phyloP scores from a whole-genome alignment of 306 rosid genomes.

The Cucurbita ficifolia region DNA sequence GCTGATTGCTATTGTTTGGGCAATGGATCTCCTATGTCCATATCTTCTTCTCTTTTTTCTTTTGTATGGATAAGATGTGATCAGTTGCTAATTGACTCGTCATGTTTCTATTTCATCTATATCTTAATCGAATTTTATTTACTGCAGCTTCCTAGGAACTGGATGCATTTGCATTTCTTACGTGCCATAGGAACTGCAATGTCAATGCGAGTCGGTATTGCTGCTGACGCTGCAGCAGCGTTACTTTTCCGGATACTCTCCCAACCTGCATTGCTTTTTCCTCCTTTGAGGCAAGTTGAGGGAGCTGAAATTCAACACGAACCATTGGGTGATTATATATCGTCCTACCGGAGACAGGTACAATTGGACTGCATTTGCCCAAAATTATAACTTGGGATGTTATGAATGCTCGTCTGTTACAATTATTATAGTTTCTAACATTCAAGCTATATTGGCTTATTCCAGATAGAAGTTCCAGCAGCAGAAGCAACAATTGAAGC shows the following conservation, averaged over 20 bases:
- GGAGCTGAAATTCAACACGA: constrained; percentile 79
- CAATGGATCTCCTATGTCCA: background rate
- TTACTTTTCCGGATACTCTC: constrained; percentile 92
- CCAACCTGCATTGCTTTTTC: constrained; percentile 93
- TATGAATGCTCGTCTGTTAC: background rate
- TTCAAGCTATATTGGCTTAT: background rate
- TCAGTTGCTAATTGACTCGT: background rate
- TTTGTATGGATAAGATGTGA: background rate
- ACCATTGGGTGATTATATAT: constrained; percentile 62
- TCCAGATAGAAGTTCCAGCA: constrained; percentile 85
- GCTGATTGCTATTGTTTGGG: background rate
- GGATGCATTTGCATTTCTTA: constrained; percentile 98
- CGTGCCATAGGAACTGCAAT: constrained; percentile 99
- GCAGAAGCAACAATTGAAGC: constrained; percentile 96
- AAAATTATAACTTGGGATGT: background rate
- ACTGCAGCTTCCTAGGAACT: constrained; percentile 88
- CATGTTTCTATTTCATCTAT: background rate
- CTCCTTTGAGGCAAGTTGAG: constrained; percentile 88
- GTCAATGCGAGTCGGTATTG: constrained; percentile 97
- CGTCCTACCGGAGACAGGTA: constrained; percentile 85
- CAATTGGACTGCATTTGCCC: background rate
- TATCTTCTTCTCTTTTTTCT: background rate
- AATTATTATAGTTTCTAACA: background rate
- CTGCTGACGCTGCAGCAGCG: constrained; percentile 98
- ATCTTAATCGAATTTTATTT: background rate